phyloP scores from a whole-genome alignment of 257 asterid genomes.

The Salvia hispanica region DNA sequence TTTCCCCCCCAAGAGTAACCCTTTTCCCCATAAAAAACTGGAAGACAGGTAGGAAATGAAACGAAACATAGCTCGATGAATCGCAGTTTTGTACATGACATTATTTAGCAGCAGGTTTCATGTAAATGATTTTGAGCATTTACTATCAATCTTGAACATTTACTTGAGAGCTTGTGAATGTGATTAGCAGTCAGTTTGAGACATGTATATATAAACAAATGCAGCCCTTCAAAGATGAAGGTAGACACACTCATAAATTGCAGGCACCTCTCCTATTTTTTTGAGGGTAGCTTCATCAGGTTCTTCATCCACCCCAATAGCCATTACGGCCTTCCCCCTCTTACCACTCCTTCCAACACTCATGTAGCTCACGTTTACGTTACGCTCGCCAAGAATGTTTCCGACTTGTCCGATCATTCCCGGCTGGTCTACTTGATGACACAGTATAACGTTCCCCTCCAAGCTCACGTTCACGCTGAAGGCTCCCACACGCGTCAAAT shows the following conservation, averaged over 20 bases:
- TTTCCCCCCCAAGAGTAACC: conserved; percentile 52
- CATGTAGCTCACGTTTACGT: no score
- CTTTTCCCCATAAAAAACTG: conserved; percentile 71
- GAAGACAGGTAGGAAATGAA: conserved; percentile 61
- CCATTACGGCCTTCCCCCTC: no score
- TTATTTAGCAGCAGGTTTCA: neutral
- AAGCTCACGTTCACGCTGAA: conserved; percentile 74
- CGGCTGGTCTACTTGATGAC: no score
- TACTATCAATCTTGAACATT: conserved; percentile 2
- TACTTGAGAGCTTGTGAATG: neutral
- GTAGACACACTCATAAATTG: conserved; percentile 76
- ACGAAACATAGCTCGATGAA: neutral
- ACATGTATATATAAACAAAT: no score
- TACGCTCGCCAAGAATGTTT: no score
- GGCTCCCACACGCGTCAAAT: conserved; percentile 66
- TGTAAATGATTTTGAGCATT: conserved; percentile 13
- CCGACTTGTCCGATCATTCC: no score
- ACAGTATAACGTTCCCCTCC: conserved; percentile 77
- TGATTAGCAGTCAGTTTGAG: no score
- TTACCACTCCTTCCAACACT: no score
- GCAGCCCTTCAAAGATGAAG: conserved; percentile 56
- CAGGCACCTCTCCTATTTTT: conserved; percentile 74
- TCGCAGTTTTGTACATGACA: conserved; percentile 11
- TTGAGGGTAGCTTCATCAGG: conserved; percentile 67
- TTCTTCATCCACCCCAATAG: conserved; percentile 94